Evolutionary conservation across 768 basidiomycete genomes (phyloP).

Genomic region (Thelephora ganbajun): DNA sequence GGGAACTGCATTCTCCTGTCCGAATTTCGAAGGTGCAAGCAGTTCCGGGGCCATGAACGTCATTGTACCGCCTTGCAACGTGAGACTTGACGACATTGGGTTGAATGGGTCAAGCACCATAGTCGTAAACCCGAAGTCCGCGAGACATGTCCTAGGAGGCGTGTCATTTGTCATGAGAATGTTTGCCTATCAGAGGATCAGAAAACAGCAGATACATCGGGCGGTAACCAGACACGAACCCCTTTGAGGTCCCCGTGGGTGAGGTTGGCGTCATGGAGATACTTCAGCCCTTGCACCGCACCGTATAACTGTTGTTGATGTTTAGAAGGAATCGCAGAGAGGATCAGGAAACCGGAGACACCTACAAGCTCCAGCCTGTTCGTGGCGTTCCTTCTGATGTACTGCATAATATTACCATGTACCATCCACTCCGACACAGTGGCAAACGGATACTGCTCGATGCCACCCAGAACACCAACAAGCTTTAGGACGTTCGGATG

Average conservation of each 20-base stretch:
- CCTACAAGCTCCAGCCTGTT: slow-evolving; percentile 3
- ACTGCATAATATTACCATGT: slow-evolving; percentile 4
- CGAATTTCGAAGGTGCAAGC: neutral
- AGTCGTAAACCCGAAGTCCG: slow-evolving; percentile 14
- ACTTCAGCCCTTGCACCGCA: neutral
- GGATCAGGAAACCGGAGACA: neutral
- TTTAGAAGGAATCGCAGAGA: too few species aligned
- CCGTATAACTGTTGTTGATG: neutral
- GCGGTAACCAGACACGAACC: neutral
- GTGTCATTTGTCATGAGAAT: slow-evolving; percentile 3
- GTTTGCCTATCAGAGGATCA: neutral
- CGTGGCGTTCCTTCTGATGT: slow-evolving; percentile 1
- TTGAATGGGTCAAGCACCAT: neutral
- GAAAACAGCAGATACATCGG: neutral
- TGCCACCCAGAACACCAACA: slow-evolving; percentile 1
- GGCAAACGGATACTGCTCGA: neutral
- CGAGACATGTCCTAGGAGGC: slow-evolving; percentile 7
- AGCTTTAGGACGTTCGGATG: slow-evolving; percentile 3
- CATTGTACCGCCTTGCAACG: neutral
- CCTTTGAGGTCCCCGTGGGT: slow-evolving; percentile 4
- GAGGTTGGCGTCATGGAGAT: neutral
- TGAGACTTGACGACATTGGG: neutral
- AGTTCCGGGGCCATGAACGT: neutral
- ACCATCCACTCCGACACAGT: slow-evolving; percentile 6
- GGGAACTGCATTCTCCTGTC: neutral